phyloP scores from a whole-genome alignment of 768 basidiomycete genomes.

The Mycena pura region DNA sequence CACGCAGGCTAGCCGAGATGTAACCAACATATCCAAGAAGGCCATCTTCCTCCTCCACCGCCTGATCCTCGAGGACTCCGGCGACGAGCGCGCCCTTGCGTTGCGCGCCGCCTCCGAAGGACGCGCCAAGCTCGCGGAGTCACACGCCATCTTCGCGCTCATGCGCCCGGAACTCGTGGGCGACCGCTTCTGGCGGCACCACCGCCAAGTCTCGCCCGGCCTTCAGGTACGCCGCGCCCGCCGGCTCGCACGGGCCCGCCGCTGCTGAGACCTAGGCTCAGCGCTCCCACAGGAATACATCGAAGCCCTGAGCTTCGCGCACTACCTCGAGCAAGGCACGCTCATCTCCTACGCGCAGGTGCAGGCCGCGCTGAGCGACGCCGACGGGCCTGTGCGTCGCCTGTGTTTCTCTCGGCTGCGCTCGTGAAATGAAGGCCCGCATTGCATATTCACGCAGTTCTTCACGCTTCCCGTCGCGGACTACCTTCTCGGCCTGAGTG shows the following conservation, averaged over 20 bases:
- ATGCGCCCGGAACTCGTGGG: constrained; percentile 69
- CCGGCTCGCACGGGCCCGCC: no score
- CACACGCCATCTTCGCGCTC: constrained; percentile 66
- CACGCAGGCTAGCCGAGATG: constrained; percentile 79
- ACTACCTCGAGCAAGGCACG: constrained; percentile 76
- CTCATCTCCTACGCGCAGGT: constrained; percentile 75
- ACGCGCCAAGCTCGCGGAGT: constrained; percentile 68
- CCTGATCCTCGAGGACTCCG: constrained; percentile 47
- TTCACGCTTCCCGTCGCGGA: constrained; percentile 81
- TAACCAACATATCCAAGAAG: constrained; percentile 92
- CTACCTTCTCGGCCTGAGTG: constrained; percentile 91
- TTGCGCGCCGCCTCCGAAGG: constrained; percentile 57
- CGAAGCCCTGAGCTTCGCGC: constrained; percentile 88
- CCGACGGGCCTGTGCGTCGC: constrained; percentile 68
- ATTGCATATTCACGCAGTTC: constrained; percentile 64
- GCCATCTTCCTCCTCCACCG: constrained; percentile 93
- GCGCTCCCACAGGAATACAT: constrained; percentile 96
- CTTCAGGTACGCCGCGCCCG: constrained; percentile 56
- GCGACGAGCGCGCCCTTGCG: constrained; percentile 39
- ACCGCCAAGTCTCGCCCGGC: constrained; percentile 76
- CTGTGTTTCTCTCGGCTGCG: background rate
- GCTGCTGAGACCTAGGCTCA: no score
- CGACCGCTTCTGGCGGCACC: constrained; percentile 80
- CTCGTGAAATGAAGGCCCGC: background rate
- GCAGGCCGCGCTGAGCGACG: constrained; percentile 66